phyloP scores from a whole-genome alignment of 192 early-diverging fungal genomes.

The Mortierella antarctica region DNA sequence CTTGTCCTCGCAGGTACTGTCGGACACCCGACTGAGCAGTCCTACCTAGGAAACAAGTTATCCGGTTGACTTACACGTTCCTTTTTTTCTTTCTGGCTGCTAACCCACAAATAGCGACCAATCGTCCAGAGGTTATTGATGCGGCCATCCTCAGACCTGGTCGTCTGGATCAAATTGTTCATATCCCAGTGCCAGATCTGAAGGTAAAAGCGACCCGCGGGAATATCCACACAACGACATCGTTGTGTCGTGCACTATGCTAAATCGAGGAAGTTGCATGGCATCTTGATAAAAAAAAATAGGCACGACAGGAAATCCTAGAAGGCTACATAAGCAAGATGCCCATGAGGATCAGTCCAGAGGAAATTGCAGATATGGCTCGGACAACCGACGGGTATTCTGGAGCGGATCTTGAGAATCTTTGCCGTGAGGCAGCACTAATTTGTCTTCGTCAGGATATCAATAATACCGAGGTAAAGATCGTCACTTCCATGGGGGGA shows the following conservation, averaged over 20 bases:
- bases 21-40: too few relatives aligned
- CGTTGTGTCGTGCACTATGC: neutral
- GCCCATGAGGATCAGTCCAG: slow-evolving; percentile 59
- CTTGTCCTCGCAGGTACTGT: slow-evolving; percentile 75
- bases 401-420: slow-evolving; percentile 83
- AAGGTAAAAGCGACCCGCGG: slow-evolving; percentile 39
- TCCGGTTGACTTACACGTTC: too few relatives aligned
- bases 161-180: slow-evolving; percentile 82
- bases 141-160: slow-evolving; percentile 86
- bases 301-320: slow-evolving; percentile 71
- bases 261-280: too few relatives aligned
- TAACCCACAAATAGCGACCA: slow-evolving; percentile 70
- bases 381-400: slow-evolving; percentile 68
- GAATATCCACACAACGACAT: neutral
- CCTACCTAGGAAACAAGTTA: too few relatives aligned
- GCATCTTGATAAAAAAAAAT: neutral
- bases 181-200: slow-evolving; percentile 68
- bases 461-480: slow-evolving; percentile 59
- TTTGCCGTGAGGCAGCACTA: slow-evolving; percentile 86
- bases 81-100: too few relatives aligned
- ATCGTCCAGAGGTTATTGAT: slow-evolving; percentile 78
- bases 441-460: slow-evolving; percentile 71
- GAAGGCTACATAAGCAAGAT: slow-evolving; percentile 64
- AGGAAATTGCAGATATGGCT: slow-evolving; percentile 60
- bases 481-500: too few relatives aligned